phyloP scores from a whole-genome alignment of 495 filamentous ascomycete species.

The Podospora conica region DNA sequence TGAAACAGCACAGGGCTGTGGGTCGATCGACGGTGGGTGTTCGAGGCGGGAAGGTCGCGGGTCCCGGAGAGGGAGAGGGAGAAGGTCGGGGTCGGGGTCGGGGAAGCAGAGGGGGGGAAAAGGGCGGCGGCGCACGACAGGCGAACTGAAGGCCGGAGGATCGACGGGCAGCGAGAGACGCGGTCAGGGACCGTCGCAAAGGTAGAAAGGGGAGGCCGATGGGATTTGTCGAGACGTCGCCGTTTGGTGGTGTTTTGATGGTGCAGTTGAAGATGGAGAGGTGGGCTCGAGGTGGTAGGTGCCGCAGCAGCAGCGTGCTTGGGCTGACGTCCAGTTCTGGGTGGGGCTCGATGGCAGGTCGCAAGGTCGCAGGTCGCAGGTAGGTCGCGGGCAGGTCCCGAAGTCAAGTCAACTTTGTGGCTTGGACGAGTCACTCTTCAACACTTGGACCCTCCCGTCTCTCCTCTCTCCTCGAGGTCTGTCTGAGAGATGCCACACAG shows the following conservation, averaged over 20 bases:
- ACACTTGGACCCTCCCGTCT: no score
- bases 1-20: neutral
- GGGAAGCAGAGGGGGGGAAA: neutral
- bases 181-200: slow-evolving; percentile 3
- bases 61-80: neutral
- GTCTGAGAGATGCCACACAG: neutral
- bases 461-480: no score
- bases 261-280: slow-evolving; percentile 3
- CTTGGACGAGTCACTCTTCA: neutral
- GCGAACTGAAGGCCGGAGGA: neutral
- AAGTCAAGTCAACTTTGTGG: neutral
- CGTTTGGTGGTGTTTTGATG: slow-evolving; percentile 10
- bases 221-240: neutral
- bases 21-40: neutral
- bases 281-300: neutral
- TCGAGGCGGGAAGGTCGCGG: neutral
- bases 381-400: slow-evolving; percentile 1
- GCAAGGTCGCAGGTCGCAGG: neutral
- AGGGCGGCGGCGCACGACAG: neutral
- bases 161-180: slow-evolving; percentile 1
- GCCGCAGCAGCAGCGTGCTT: slow-evolving; percentile 8
- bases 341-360: slow-evolving; percentile 13
- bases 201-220: neutral
- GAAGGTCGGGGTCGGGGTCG: no score
- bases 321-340: slow-evolving; percentile 12